These are phyloP conservation scores for Haplosporangium sp. DNA, from an alignment of 371 early-diverging fungal species.

Conservation along the genomic window DNA sequence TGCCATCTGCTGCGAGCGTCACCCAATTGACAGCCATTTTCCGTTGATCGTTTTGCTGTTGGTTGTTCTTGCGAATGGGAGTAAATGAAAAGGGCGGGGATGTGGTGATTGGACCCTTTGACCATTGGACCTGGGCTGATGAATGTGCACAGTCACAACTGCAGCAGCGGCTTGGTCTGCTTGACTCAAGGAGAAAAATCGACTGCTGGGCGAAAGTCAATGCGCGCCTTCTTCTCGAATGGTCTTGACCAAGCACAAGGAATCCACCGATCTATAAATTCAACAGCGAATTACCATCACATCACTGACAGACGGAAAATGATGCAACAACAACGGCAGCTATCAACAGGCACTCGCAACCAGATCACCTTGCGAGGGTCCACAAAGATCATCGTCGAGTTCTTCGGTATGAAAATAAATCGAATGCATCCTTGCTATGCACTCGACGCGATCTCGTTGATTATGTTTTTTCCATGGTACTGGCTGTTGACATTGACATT, in stretches of 20 bases:
- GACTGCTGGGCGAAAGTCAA: no score
- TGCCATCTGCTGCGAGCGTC: constrained; percentile 42
- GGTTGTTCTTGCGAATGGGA: neutral
- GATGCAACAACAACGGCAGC: constrained; percentile 45
- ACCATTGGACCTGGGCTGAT: no score
- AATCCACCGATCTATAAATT: neutral
- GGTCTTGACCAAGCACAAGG: no score
- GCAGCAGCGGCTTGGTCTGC: no score
- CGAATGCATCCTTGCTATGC: no score
- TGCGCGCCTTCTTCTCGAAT: no score
- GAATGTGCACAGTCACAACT: no score
- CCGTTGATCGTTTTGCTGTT: no score
- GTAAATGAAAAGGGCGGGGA: neutral
- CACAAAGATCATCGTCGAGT: constrained; percentile 81
- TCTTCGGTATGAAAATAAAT: constrained; percentile 73
- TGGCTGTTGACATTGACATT: neutral
- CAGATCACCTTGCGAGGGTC: constrained; percentile 83
- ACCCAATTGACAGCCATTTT: constrained; percentile 54
- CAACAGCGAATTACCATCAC: neutral
- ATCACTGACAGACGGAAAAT: neutral
- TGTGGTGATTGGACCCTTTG: neutral
- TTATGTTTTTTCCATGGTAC: neutral
- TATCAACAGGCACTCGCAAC: constrained; percentile 57
- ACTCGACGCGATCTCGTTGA: neutral
- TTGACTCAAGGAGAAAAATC: no score